phyloP scores from a whole-genome alignment of 768 basidiomycete species.

The Myochromella boudieri region DNA sequence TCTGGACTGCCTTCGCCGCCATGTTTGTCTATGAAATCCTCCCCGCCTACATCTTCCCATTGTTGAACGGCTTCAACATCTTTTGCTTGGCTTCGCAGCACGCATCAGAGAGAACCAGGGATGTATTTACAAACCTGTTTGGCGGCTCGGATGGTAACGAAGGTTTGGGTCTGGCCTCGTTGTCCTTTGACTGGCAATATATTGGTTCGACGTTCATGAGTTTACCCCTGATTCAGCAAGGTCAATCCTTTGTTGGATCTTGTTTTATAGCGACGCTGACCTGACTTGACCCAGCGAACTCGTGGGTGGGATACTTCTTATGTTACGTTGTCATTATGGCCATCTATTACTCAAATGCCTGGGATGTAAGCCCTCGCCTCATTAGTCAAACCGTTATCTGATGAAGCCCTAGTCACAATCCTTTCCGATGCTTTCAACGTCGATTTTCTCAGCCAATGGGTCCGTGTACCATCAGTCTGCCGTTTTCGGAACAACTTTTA shows the following conservation, averaged over 20 bases:
- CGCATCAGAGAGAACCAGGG: constrained; percentile 38
- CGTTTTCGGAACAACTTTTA: constrained; percentile 51
- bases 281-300: constrained; percentile 44
- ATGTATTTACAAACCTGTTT: constrained; percentile 62
- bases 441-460: constrained; percentile 56
- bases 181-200: constrained; percentile 73
- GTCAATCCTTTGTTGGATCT: constrained; percentile 24
- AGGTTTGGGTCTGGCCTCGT: constrained; percentile 57
- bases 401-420: constrained; percentile 37
- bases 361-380: constrained; percentile 43
- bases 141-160: constrained; percentile 70
- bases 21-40: constrained; percentile 57
- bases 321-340: constrained; percentile 54
- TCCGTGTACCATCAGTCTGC: constrained; percentile 51
- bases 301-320: constrained; percentile 52
- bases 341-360: constrained; percentile 64
- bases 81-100: constrained; percentile 61
- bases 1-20: constrained; percentile 48
- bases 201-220: constrained; percentile 56
- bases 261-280: not conserved
- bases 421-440: constrained; percentile 62
- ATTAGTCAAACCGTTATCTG: not conserved
- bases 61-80: constrained; percentile 59
- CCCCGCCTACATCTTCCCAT: constrained; percentile 61
- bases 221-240: constrained; percentile 55